Evolutionary conservation across 805 yeast species (phyloP).

Genomic region (Blastobotrys americana): DNA sequence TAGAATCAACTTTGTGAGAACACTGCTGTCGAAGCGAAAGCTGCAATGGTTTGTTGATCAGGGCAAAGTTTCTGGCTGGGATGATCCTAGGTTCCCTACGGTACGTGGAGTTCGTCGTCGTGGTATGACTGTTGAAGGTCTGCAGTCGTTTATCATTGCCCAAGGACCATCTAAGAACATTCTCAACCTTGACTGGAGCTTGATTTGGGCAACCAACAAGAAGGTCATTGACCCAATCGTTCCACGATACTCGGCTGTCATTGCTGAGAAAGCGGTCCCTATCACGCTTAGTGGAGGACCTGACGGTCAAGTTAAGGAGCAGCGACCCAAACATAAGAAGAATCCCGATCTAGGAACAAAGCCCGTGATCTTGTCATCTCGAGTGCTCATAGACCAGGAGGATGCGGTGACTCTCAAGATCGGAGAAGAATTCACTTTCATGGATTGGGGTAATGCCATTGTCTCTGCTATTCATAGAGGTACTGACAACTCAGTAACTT

Average conservation of each 20-base stretch:
- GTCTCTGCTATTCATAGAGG: conserved; percentile 61
- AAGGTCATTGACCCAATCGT: conserved; percentile 95
- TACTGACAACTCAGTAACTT: conserved; percentile 46
- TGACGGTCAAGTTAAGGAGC: conserved; percentile 51
- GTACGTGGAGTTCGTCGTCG: conserved; percentile 99
- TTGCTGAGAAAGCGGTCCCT: conserved; percentile 55
- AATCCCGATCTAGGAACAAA: conserved; percentile 85
- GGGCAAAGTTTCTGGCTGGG: conserved; percentile 85
- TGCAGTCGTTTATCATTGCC: conserved; percentile 83
- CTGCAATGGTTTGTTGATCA: conserved; percentile 98
- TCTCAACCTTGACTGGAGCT: conserved; percentile 93
- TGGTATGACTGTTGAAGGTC: conserved; percentile 99
- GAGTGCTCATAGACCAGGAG: conserved; percentile 73
- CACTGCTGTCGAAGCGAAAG: conserved; percentile 92
- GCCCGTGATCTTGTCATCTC: conserved; percentile 58
- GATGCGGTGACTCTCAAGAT: conserved; percentile 71
- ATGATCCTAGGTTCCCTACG: conserved; percentile 99
- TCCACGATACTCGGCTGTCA: conserved; percentile 88
- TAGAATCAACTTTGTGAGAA: conserved; percentile 93
- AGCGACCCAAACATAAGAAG: conserved; percentile 90
- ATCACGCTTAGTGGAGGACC: conserved; percentile 55
- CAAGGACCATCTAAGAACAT: conserved; percentile 99
- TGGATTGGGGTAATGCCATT: conserved; percentile 98
- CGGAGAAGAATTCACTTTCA: conserved; percentile 90
- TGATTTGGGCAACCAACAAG: conserved; percentile 96